A percentile compares a stretch with the other conserved stretches of the same genome.
phyloP scores from a whole-genome alignment of 129 eudicot genomes.

The Artemisia argyi region DNA sequence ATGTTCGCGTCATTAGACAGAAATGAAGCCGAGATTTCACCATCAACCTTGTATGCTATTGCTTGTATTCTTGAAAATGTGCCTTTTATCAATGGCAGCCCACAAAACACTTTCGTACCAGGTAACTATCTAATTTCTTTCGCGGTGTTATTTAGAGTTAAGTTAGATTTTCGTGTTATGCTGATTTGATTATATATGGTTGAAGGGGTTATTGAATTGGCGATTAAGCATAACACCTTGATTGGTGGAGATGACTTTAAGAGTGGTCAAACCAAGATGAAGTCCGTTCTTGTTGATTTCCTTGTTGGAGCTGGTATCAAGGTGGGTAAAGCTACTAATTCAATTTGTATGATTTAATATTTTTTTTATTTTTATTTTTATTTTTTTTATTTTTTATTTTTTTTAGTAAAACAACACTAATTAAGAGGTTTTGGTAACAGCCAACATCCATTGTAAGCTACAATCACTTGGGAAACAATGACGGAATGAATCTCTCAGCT shows the following conservation, averaged over 20 bases:
- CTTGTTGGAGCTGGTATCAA: constrained; percentile 99
- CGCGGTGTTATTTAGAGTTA: neutral
- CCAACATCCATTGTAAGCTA: constrained; percentile 99
- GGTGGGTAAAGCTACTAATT: constrained; percentile 35
- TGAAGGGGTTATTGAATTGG: constrained; percentile 87
- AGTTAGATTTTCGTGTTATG: neutral
- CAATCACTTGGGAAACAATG: constrained; percentile 97
- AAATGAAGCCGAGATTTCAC: constrained; percentile 93
- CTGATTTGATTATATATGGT: constrained; percentile 11
- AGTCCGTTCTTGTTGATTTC: constrained; percentile 97
- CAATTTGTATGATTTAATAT: neutral
- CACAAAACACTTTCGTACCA: constrained; percentile 96
- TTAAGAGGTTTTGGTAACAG: constrained; percentile 33
- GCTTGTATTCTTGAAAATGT: constrained; percentile 92
- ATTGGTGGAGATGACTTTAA: constrained; percentile 99
- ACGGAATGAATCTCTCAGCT: constrained; percentile 97
- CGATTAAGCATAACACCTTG: constrained; percentile 77
- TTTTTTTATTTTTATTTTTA: too few relatives aligned
- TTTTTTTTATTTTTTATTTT: too few relatives aligned
- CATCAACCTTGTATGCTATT: constrained; percentile 87
- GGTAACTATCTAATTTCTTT: constrained; percentile 30
- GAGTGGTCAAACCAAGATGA: constrained; percentile 99
- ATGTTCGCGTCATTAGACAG: constrained; percentile 75
- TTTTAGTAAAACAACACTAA: neutral
- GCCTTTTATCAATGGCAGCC: constrained; percentile 98